Evolutionary conservation across 441 rosid species (phyloP), one percentile per base, ranked within the genome.

Genomic region (Bocquillonia castaneifolia): DNA sequence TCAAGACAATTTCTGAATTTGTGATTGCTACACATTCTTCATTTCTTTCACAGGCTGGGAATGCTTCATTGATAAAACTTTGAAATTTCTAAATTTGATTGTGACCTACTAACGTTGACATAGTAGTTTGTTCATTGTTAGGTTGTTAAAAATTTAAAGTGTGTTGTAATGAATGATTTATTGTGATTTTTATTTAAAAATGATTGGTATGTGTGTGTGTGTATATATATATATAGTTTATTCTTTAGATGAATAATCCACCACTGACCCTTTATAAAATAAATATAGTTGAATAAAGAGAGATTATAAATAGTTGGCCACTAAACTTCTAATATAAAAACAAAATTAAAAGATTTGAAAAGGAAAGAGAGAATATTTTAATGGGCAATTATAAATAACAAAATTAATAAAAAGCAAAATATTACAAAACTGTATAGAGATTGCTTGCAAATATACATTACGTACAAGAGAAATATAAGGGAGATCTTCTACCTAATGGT

Each of bases 341-440:
- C 18, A 15, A 9, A 4, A 44, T 44, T 12, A 44, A 10, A 13
- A 65, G 12, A 36, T 44, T 8, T 5, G 26, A 1, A 26, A 18
- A 10, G 1, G 34, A 29, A 17, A 28, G 29, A 25, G 29, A 65
- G 55, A 25, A 10, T 44, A 2, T 0, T 36, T 9, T 48, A 23
- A 10, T 14, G 51, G 17, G 8, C 9, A 63, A 57, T 13, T 53
- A 44, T 20, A 17, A 29, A 68, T 6, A 44, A 10, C 37, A 34
- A 45, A 40, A 50, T 14, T n/a, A 57, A 53, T 62, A 15, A 45
- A 53, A 39, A 53, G 18, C 59, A 50, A 64, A 74, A 69, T 57
- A 72, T 68, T 77, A 70, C 81, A 82, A 82, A 81, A 82, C 79
- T 82, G 82, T 81, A 70, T 63, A 63, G 55, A 73, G 69, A 67